Base-by-base conservation (phyloP, 495 filamentous ascomycete species). In the Annulohypoxylon bovei region DNA sequence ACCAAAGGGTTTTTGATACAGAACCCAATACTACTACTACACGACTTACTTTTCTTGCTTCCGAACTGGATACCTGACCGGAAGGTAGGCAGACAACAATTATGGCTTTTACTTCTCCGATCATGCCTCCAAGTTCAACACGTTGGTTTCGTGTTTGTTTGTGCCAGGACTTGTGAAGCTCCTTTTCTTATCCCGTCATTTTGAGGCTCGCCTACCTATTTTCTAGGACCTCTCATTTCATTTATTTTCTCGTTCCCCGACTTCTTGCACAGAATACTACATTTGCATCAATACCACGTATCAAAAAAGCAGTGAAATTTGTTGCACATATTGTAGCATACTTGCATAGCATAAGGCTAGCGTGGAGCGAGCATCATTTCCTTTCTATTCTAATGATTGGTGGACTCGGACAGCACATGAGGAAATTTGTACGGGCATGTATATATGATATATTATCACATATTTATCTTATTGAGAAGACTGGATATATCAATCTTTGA, bases 291-390 rank as follows among this genome's bases (percentile, higher is more conserved):
- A 39, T 25, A 47, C 49, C 25, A 8, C 52, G 28, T 58, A 28
- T 44, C 52, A 32, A 23, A 62, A 62, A 57, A 27, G n/a, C 27
- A 57, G 16, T 23, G 23, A 30, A 23, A 30, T 59, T 35, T 64
- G 49, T 40, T 25, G 27, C 54, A 50, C 55, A 40, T 60, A 30
- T 58, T 61, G 42, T 61, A 60, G 52, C 61, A 63, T 40, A 32
- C 54, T 50, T 61, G 47, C 54, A 65, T 54, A 40, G 67, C 66
- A 64, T 70, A 59, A 20, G 33, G 55, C 44, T 60, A 70, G 67
- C 61, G 55, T 60, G 54, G 55, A 70, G 67, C 67, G 67, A 61
- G 67, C 61, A 70, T 65, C 47, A 47, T 54, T 14, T 55, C 16
- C 35, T 12, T 37, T 44, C 40, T 25, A 28, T 56, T 20, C 37